These are phyloP conservation scores for Aspergillus steynii DNA, from an alignment of 495 filamentous ascomycete genomes.

Conservation along the genomic window DNA sequence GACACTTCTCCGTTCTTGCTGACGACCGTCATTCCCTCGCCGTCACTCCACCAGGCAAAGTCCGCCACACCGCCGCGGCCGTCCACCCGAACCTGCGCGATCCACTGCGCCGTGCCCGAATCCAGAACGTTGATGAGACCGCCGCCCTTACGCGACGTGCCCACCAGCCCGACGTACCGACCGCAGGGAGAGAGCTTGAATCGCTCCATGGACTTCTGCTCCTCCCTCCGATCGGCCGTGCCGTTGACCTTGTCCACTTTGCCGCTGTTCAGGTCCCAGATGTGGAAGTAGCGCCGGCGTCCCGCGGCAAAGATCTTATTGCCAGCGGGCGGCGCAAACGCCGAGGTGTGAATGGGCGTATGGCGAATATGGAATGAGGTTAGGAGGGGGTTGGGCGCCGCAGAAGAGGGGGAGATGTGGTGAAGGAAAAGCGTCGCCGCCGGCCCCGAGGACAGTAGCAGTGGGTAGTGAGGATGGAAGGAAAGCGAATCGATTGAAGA, in stretches of 20 bases:
- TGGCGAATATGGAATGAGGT: conserved; percentile 83
- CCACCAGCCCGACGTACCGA: conserved; percentile 76
- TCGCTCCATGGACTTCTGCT: conserved; percentile 86
- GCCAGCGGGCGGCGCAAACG: conserved; percentile 59
- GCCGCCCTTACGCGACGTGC: conserved; percentile 76
- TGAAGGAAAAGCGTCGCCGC: conserved; percentile 84
- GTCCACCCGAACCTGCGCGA: conserved; percentile 78
- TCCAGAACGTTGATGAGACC: conserved; percentile 86
- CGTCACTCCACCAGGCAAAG: conserved; percentile 85
- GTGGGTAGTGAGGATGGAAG: conserved; percentile 85
- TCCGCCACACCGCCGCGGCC: conserved; percentile 81
- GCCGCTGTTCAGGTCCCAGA: conserved; percentile 84
- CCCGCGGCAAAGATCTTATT: conserved; percentile 76
- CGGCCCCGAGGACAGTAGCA: conserved; percentile 84
- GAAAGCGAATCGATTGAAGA: conserved; percentile 79
- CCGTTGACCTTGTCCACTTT: conserved; percentile 83
- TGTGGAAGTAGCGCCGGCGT: conserved; percentile 87
- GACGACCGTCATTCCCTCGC: conserved; percentile 73
- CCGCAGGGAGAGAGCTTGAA: conserved; percentile 87
- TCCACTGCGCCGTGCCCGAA: conserved; percentile 82
- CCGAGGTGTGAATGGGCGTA: conserved; percentile 77
- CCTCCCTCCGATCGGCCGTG: conserved; percentile 62
- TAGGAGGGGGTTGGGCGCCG: conserved; percentile 78
- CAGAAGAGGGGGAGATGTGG: conserved; percentile 76
- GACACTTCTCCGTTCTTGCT: conserved; percentile 88